Evolutionary conservation across 192 early-diverging fungal genomes (phyloP).

Genomic region (Kappamyces sp.): DNA sequence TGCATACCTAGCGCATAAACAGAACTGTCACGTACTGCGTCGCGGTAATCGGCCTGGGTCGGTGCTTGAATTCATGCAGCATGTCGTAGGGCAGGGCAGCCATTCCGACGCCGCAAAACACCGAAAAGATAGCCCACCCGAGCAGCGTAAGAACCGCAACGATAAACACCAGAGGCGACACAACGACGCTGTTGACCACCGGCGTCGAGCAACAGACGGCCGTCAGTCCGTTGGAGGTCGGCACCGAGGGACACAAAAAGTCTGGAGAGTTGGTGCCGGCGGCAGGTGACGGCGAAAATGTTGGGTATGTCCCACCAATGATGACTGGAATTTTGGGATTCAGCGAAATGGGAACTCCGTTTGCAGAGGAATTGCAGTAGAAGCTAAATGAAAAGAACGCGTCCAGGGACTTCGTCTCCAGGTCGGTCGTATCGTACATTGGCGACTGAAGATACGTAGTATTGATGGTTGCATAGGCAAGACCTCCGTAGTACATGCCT

Average conservation of each 20-base stretch:
- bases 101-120: slow-evolving; percentile 56
- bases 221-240: neutral
- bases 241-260: slow-evolving; percentile 2
- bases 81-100: slow-evolving; percentile 46
- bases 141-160: slow-evolving; percentile 46
- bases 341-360: slow-evolving; percentile 3
- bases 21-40: slow-evolving; percentile 27
- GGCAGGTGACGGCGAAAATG: neutral
- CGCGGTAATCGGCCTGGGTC: slow-evolving; percentile 49
- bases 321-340: slow-evolving; percentile 7
- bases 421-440: slow-evolving; percentile 12
- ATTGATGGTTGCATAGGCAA: slow-evolving; percentile 40
- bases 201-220: slow-evolving; percentile 6
- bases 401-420: slow-evolving; percentile 12
- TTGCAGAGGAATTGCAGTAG: slow-evolving; percentile 7
- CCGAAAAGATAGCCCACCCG: slow-evolving; percentile 51
- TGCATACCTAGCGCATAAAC: slow-evolving; percentile 23
- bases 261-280: slow-evolving; percentile 1
- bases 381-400: slow-evolving; percentile 8
- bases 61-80: slow-evolving; percentile 43
- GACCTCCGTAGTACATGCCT: slow-evolving; percentile 39
- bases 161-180: slow-evolving; percentile 47
- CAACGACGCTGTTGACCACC: slow-evolving; percentile 30
- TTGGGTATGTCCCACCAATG: neutral
- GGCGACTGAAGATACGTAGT: slow-evolving; percentile 18